phyloP scores from a whole-genome alignment of 2,329 filamentous ascomycete genomes.

The Aureobasidium melanogenum region DNA sequence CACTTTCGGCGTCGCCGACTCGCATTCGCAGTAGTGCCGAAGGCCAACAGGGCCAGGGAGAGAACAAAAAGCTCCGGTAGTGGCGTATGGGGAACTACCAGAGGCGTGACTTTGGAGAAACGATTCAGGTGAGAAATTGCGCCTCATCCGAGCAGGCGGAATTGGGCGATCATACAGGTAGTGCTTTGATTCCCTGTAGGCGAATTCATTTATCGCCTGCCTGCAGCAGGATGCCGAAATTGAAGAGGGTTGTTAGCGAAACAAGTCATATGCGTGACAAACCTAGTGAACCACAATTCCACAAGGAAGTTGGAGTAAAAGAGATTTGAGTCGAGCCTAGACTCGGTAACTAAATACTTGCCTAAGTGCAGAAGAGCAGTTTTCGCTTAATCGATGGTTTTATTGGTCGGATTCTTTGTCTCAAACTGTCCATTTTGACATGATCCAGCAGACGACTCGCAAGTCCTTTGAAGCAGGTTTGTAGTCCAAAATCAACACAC shows the following conservation, averaged over 20 bases:
- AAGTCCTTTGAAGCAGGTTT: neutral
- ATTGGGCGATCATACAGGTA: constrained; percentile 2
- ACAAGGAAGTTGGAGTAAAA: neutral
- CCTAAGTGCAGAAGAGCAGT: neutral
- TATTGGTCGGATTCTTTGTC: constrained; percentile 6
- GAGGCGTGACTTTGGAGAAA: neutral
- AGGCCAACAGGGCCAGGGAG: neutral
- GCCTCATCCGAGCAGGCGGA: neutral
- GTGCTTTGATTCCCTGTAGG: neutral
- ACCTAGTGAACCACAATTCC: constrained; percentile 7
- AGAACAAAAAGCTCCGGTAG: neutral
- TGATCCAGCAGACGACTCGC: neutral
- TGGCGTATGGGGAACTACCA: constrained; percentile 5
- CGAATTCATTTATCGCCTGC: constrained; percentile 4
- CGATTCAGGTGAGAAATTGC: neutral
- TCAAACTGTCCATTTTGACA: neutral
- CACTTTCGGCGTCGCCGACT: constrained; percentile 8
- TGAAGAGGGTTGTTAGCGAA: neutral
- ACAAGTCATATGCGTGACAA: constrained; percentile 2
- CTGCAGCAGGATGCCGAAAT: constrained; percentile 4
- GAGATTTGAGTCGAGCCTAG: constrained; percentile 10
- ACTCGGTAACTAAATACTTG: neutral
- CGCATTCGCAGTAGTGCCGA: neutral
- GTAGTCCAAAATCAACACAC: neutral
- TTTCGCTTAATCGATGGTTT: constrained; percentile 1